These are phyloP conservation scores for Russula emetica DNA, from an alignment of 768 basidiomycete genomes.

Conservation along the genomic window DNA sequence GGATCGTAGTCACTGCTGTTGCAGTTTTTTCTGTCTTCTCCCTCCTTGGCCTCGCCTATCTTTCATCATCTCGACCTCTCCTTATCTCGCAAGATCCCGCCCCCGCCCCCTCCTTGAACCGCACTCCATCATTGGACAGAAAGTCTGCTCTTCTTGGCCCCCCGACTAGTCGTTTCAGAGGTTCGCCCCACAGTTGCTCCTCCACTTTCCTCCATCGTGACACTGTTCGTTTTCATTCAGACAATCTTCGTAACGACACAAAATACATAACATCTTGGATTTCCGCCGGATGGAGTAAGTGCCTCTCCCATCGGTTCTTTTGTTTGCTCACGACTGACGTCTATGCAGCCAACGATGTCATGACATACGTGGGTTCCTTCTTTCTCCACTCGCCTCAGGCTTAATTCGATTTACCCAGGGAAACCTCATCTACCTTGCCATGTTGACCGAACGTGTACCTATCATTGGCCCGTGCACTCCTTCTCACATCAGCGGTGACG, in stretches of 20 bases:
- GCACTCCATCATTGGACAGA: neutral
- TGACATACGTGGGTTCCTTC: conserved; percentile 54
- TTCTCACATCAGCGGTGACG: conserved; percentile 38
- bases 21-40: conserved; percentile 10
- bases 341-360: conserved; percentile 64
- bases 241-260: conserved; percentile 56
- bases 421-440: conserved; percentile 42
- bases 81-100: neutral
- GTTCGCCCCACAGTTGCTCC: conserved; percentile 31
- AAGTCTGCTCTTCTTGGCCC: conserved; percentile 37
- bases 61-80: conserved; percentile 7
- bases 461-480: conserved; percentile 42
- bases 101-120: neutral
- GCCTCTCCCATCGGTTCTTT: neutral
- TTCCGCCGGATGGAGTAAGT: conserved; percentile 66
- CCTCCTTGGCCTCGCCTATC: conserved; percentile 8
- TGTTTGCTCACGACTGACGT: neutral
- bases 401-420: conserved; percentile 26
- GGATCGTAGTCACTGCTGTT: neutral
- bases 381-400: neutral
- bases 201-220: no score
- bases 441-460: conserved; percentile 39
- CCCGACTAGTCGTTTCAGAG: conserved; percentile 56
- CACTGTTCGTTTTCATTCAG: conserved; percentile 33
- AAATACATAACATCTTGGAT: conserved; percentile 73